Percentiles rank a stretch among this genome's conserved stretches.
Evolutionary conservation across 78 protist genomes (phyloP).

Genomic region (Guillardia theta): DNA sequence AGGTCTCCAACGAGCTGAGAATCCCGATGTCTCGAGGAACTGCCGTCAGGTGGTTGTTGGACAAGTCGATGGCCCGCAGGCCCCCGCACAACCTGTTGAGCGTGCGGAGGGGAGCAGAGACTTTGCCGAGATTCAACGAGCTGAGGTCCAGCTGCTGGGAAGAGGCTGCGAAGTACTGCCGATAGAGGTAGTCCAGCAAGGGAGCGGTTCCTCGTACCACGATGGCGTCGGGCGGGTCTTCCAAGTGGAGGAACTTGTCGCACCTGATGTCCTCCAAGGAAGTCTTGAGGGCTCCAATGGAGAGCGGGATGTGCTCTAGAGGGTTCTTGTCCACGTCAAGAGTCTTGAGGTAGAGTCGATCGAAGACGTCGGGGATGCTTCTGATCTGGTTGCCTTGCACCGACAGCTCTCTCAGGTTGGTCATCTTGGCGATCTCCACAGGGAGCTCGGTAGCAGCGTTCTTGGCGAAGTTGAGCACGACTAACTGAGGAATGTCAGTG

Average conservation of each 20-base stretch:
- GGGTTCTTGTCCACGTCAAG: background rate
- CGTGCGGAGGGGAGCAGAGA: background rate
- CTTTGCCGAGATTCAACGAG: background rate
- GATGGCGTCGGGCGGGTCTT: background rate
- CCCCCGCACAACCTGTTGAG: background rate
- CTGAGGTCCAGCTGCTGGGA: background rate
- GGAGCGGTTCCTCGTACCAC: background rate
- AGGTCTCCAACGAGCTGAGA: background rate
- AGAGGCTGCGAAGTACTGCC: background rate
- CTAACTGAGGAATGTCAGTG: background rate
- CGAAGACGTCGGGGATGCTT: background rate
- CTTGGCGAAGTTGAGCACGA: background rate
- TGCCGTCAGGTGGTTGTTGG: background rate
- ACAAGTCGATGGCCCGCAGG: background rate
- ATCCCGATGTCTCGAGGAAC: background rate
- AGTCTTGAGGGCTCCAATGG: background rate
- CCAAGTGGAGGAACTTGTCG: background rate
- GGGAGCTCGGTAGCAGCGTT: background rate
- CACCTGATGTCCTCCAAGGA: background rate
- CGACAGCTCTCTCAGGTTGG: background rate
- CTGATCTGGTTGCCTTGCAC: background rate
- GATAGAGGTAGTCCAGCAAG: background rate
- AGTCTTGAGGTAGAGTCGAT: background rate
- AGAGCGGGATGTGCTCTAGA: background rate
- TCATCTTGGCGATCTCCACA: background rate